Evolutionary conservation across 148 eudicot species (phyloP).

Genomic region (Rhododendron griersonianum): DNA sequence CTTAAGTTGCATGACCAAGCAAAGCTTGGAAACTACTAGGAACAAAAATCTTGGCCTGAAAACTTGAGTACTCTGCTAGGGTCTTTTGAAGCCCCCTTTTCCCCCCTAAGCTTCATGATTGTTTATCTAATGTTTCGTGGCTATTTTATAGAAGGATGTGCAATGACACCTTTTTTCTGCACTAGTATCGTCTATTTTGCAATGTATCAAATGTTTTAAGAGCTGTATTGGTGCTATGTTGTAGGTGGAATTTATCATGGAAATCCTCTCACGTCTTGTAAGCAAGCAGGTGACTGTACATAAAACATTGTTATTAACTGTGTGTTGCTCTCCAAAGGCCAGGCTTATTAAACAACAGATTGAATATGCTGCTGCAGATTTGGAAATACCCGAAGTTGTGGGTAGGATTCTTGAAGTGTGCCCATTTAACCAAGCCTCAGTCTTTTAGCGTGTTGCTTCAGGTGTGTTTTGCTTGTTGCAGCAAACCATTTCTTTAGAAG

Average conservation of each 20-base stretch:
- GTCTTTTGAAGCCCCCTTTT: not conserved
- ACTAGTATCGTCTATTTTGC: not conserved
- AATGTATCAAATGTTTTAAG: not conserved
- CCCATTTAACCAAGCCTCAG: conserved; percentile 80
- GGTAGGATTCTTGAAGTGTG: conserved; percentile 98
- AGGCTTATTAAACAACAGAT: conserved; percentile 13
- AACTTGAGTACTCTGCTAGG: not conserved
- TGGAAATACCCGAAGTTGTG: conserved; percentile 96
- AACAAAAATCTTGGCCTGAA: not conserved
- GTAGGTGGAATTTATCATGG: conserved; percentile 95
- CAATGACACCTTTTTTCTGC: not conserved
- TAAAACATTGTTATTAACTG: not conserved
- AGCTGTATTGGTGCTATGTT: conserved; percentile 14
- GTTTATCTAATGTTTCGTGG: not conserved
- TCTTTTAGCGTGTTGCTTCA: conserved; percentile 88
- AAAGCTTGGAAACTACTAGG: not conserved
- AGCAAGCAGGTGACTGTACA: conserved; percentile 79
- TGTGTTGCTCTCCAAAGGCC: not conserved
- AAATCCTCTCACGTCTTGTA: conserved; percentile 90
- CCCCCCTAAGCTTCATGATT: not conserved
- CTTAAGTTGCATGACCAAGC: not conserved
- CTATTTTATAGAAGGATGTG: not conserved
- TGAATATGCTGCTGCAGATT: conserved; percentile 44
- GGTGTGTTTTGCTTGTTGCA: conserved; percentile 36
- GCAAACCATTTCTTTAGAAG: not conserved